Base-by-base conservation (phyloP, 768 basidiomycete genomes). In the Tricholoma sp. region DNA sequence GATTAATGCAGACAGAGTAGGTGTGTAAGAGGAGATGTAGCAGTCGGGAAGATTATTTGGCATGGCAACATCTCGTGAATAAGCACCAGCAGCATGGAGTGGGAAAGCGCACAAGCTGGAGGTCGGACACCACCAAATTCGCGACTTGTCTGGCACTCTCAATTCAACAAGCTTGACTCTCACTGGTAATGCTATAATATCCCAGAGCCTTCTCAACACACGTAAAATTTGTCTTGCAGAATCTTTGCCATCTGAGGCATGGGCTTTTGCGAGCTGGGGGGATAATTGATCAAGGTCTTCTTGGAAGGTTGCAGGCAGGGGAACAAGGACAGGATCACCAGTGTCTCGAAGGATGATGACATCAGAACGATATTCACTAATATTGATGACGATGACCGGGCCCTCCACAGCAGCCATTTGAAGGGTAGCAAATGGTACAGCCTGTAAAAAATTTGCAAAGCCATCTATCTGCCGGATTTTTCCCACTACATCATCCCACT, bases 11-110 rank as follows among this genome's bases (percentile, higher is more conserved):
- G 62, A 61, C 12, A 71, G 59, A 0, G 66, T 67, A 3, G 71
- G 24, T 24, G 24, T 68, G 41, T 71, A 71, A 0, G 70, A 72
- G 3, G 67, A 71, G 33, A 72, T 52, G 44, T 63, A 70, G 18
- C 62, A 3, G 47, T 69, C 64, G 2, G 62, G 60, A n/a, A 72
- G 33, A 20, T 63, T 63, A 4, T 20, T 12, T 32, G 55, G 18
- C 12, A 9, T 34, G 1, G 12, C 17, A 18, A 48, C 61, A 15
- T 28, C 13, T 6, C 18, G 39, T 24, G 18, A 18, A 42, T 66
- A 64, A 6, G 57, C 55, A n/a, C 61, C 54, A 72, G 24, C 24
- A 24, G 24, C 24, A 24, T 24, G 24, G 24, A 24, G 24, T 24
- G 24, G 24, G 24, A 24, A 24, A 24, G 24, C 24, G 24, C 24